These are phyloP conservation scores for Candida peoriensis DNA, from an alignment of 805 yeast genomes.

Conservation along the genomic window DNA sequence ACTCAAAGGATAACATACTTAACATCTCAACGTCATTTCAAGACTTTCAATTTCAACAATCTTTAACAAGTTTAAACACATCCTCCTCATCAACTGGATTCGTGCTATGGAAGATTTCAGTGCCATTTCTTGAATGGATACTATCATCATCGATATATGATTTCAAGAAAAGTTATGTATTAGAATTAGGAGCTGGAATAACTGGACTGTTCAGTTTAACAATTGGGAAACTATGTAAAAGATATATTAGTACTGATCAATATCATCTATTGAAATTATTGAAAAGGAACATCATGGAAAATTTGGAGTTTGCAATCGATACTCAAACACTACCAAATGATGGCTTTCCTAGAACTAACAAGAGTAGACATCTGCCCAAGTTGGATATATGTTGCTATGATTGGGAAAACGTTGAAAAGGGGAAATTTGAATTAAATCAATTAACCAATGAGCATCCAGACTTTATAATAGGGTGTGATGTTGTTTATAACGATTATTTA, in stretches of 20 bases:
- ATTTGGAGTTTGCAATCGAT: constrained; percentile 26
- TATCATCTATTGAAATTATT: constrained; percentile 46
- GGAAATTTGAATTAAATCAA: constrained; percentile 22
- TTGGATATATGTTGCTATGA: constrained; percentile 51
- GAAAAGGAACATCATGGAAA: constrained; percentile 38
- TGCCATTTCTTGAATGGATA: constrained; percentile 50
- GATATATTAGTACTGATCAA: constrained; percentile 57
- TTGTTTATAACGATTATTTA: constrained; percentile 59
- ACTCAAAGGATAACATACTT: constrained; percentile 20
- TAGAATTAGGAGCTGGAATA: constrained; percentile 63
- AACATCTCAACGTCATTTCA: constrained; percentile 15
- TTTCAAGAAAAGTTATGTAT: constrained; percentile 24
- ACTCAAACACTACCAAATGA: constrained; percentile 20
- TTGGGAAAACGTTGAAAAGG: constrained; percentile 50
- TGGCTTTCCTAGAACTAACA: constrained; percentile 3
- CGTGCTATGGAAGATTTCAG: constrained; percentile 53
- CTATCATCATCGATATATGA: constrained; percentile 14
- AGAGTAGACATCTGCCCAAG: background rate
- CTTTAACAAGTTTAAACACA: constrained; percentile 26
- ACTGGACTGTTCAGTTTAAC: constrained; percentile 45
- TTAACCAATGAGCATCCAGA: constrained; percentile 30
- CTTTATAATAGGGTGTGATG: constrained; percentile 55
- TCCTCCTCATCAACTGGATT: constrained; percentile 53
- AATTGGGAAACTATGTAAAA: constrained; percentile 29
- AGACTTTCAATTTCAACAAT: constrained; percentile 27